Evolutionary conservation across 257 asterid genomes (phyloP), one percentile per base, ranked within the genome.

Genomic region (Leonotis leonurus): DNA sequence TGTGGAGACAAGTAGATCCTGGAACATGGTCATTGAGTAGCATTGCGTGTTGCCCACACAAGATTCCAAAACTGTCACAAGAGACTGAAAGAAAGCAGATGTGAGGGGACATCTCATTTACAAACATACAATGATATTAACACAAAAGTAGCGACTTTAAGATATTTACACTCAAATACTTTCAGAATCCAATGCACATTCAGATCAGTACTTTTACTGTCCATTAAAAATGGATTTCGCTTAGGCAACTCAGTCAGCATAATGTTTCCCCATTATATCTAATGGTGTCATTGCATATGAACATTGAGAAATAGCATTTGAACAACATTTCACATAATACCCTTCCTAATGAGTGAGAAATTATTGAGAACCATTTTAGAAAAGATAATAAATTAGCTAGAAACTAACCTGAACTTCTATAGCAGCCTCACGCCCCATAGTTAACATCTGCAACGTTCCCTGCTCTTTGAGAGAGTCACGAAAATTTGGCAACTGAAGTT

Each of bases 371-470:
- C 29, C 41, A 35, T 17, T 43, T n/a, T 20, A 37, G 56, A 20
- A 65, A 11, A 57, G 8, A 50, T 52, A 41, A 61, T n/a, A 72
- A 25, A 56, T 57, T 25, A 67, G 39, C 52, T 8, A 73, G 61
- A 57, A 41, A 73, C 85, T 63, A 77, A 92, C 99, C 99, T 89
- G 96, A 74, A 93, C 83, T 75, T 93, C 99, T 70, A 93, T 83
- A 48, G 99, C 95, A 69, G 95, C 96, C 75, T 93, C 99, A 73
- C 99, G 85, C 60, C 99, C 99, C 61, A 89, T 81, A 57, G 99
- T 93, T 80, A 93, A 77, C 97, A 89, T 87, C 64, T 93, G 97
- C 65, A 89, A 73, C 6, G 95, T 87, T 56, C 99, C 95, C 65
- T 85, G 86, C 73, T 93, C 96, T 79, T 82, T 85, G 14, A 93